phyloP scores from a whole-genome alignment of 495 filamentous ascomycete species.

The Hypoxylon cercidicola region DNA sequence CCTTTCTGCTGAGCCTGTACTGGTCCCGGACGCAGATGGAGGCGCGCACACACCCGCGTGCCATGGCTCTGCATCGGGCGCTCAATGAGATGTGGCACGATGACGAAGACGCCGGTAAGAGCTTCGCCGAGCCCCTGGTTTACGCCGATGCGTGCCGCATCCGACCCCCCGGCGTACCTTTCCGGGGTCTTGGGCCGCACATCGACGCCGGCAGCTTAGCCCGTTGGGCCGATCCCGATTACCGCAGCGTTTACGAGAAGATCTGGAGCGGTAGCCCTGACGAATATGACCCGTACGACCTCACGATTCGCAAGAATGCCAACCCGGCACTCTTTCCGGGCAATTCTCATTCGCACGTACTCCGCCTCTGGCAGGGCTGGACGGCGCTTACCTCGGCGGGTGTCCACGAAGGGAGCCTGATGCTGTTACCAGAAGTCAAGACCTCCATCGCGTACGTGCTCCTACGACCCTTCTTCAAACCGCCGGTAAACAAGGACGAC shows the following conservation, averaged over 20 bases:
- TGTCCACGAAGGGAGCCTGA: slow-evolving; percentile 26
- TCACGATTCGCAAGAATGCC: slow-evolving; percentile 21
- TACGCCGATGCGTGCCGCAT: slow-evolving; percentile 11
- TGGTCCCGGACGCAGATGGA: slow-evolving; percentile 15
- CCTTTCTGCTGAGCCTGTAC: slow-evolving; percentile 5
- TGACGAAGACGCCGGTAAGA: slow-evolving; percentile 6
- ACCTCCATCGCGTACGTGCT: slow-evolving; percentile 24
- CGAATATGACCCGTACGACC: slow-evolving; percentile 21
- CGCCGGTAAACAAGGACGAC: slow-evolving; percentile 18
- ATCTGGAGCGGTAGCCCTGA: slow-evolving; percentile 32
- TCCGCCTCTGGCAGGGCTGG: slow-evolving; percentile 40
- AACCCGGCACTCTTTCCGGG: slow-evolving; percentile 18
- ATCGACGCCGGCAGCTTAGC: slow-evolving; percentile 30
- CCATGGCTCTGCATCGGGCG: slow-evolving; percentile 8
- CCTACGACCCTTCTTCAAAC: slow-evolving; percentile 27
- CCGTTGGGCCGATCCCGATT: slow-evolving; percentile 33
- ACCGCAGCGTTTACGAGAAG: slow-evolving; percentile 25
- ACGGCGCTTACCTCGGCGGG: slow-evolving; percentile 29
- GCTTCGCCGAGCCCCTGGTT: slow-evolving; percentile 6
- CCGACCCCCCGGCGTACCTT: slow-evolving; percentile 15
- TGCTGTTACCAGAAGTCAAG: slow-evolving; percentile 30
- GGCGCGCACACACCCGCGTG: slow-evolving; percentile 8
- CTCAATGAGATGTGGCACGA: slow-evolving; percentile 11
- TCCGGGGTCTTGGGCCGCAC: slow-evolving; percentile 29
- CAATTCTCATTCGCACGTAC: slow-evolving; percentile 25